These are phyloP conservation scores for Grigorovia humatica DNA, from an alignment of 805 yeast genomes.

Conservation along the genomic window DNA sequence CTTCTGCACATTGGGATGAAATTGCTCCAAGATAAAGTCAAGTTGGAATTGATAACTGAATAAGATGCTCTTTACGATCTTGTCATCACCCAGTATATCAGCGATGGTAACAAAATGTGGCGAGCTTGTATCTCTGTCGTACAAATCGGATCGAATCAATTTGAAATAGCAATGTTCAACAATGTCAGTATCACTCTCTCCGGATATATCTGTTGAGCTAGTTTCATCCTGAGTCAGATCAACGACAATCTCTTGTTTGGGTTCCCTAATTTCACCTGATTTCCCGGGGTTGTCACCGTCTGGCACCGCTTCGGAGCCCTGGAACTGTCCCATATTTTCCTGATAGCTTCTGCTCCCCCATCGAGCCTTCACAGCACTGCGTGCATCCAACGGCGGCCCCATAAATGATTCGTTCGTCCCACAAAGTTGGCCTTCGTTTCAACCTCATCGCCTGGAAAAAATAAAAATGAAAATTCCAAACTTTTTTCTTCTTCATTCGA, in stretches of 20 bases:
- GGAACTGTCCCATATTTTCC: no score
- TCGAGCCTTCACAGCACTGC: no score
- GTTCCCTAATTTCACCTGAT: no score
- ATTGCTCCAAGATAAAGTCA: conserved; percentile 30
- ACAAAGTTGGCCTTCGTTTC: no score
- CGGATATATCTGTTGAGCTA: neutral
- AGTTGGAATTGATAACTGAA: conserved; percentile 42
- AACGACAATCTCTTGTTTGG: neutral
- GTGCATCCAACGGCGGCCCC: no score
- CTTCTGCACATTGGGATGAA: conserved; percentile 9
- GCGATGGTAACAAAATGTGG: conserved; percentile 18
- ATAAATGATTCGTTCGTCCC: no score
- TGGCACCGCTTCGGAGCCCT: no score
- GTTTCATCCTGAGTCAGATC: conserved; percentile 2
- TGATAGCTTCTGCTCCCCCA: no score
- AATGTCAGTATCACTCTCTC: neutral
- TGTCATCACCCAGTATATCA: conserved; percentile 28
- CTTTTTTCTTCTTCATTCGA: no score
- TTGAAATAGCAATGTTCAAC: conserved; percentile 8
- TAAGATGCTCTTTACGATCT: conserved; percentile 32
- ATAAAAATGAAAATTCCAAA: no score
- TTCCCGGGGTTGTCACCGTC: no score
- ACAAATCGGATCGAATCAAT: conserved; percentile 16
- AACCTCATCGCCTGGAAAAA: no score
- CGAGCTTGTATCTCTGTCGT: conserved; percentile 10